Evolutionary conservation across 371 early-diverging fungal genomes (phyloP).

Genomic region (Apophysomyces sp.): DNA sequence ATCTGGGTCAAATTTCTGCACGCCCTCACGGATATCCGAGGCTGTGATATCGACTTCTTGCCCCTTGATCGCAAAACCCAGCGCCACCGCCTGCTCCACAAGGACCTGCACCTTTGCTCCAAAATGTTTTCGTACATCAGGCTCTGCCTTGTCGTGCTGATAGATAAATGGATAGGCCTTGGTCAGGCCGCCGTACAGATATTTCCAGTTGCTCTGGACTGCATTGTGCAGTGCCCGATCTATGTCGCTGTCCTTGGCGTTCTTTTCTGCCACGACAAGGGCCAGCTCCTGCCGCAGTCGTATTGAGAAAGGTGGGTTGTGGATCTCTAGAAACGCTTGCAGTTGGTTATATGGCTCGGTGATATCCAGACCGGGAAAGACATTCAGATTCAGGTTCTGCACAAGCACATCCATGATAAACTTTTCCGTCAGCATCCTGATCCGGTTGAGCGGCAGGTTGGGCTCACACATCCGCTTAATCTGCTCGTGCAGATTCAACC

Average conservation of each 20-base stretch:
- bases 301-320: conserved; percentile 12
- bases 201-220: conserved; percentile 28
- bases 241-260: conserved; percentile 22
- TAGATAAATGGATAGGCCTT: conserved; percentile 27
- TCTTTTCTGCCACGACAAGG: conserved; percentile 5
- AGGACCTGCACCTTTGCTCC: conserved; percentile 28
- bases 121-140: conserved; percentile 21
- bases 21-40: conserved; percentile 31
- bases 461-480: conserved; percentile 22
- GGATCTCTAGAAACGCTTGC: conserved; percentile 14
- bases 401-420: conserved; percentile 55
- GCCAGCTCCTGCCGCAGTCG: conserved; percentile 31
- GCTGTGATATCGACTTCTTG: conserved; percentile 45
- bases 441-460: conserved; percentile 40
- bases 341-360: conserved; percentile 12
- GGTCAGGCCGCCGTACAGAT: conserved; percentile 15
- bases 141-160: conserved; percentile 16
- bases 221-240: conserved; percentile 21
- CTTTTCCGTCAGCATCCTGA: conserved; percentile 60
- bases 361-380: conserved; percentile 13
- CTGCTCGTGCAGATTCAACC: conserved; percentile 36
- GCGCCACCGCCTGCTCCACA: conserved; percentile 30
- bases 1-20: conserved; percentile 28
- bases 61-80: conserved; percentile 48
- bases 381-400: conserved; percentile 37